Conservation (phyloP, 352 stramenopile genomes). For the Phytophthora niederhauseri region DNA sequence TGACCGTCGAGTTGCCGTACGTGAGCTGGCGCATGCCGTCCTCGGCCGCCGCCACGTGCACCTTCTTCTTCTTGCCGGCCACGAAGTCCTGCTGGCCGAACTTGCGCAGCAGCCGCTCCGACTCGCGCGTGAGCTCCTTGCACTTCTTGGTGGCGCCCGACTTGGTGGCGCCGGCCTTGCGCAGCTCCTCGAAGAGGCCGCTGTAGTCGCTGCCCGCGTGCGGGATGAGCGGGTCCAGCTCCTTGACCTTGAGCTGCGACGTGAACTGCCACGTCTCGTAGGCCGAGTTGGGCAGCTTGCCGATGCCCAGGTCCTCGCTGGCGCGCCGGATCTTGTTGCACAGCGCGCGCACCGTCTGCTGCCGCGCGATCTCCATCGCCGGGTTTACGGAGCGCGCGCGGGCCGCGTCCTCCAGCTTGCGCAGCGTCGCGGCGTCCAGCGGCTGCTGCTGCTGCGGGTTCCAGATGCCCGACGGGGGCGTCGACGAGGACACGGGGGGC, state of each 20-base stretch:
- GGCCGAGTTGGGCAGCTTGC: conserved; percentile 79
- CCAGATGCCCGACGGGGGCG: conserved; percentile 44
- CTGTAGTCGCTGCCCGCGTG: conserved; percentile 73
- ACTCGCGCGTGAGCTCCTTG: conserved; percentile 61
- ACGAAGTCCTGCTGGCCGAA: conserved; percentile 54
- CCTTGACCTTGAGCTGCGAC: conserved; percentile 69
- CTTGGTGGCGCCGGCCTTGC: conserved; percentile 72
- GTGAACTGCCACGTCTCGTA: conserved; percentile 90
- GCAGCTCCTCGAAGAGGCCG: conserved; percentile 71
- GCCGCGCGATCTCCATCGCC: conserved; percentile 67
- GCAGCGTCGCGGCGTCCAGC: conserved; percentile 25
- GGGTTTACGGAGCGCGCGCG: conserved; percentile 38
- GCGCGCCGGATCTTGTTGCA: conserved; percentile 72
- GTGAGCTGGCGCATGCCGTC: conserved; percentile 56
- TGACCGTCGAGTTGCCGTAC: conserved; percentile 75
- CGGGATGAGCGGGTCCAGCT: conserved; percentile 77
- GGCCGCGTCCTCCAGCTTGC: conserved; percentile 21
- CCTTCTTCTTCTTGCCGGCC: conserved; percentile 52
- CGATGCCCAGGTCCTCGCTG: conserved; percentile 77
- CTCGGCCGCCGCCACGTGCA: conserved; percentile 40
- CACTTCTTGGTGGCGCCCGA: conserved; percentile 68
- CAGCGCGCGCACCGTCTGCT: conserved; percentile 70
- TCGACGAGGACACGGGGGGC: conserved; percentile 2
- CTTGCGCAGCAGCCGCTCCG: conserved; percentile 59
- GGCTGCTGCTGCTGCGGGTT: conserved; percentile 52